These are phyloP conservation scores for Cryptococcus depauperatus DNA, from an alignment of 1,284 basidiomycete genomes.

Conservation along the genomic window DNA sequence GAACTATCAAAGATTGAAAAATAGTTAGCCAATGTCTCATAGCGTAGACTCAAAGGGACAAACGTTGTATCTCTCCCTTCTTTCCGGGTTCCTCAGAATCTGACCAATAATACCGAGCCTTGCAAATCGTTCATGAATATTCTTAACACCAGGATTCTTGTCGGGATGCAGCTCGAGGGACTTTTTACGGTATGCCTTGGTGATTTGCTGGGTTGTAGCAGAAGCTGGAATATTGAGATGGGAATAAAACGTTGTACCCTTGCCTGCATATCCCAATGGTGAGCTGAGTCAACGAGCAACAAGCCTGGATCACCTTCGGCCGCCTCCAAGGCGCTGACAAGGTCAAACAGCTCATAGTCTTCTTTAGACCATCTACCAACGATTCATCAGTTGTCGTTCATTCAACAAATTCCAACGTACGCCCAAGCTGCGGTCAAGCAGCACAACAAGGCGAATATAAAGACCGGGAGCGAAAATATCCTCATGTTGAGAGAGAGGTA, in stretches of 20 bases:
- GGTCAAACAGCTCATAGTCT: conserved; percentile 91
- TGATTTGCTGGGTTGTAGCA: conserved; percentile 64
- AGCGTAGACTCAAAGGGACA: conserved; percentile 5
- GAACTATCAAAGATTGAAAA: conserved; percentile 38
- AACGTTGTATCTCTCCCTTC: conserved; percentile 62
- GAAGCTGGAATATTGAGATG: conserved; percentile 65
- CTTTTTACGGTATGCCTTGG: conserved; percentile 79
- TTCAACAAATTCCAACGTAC: conserved; percentile 2
- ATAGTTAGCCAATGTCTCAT: background rate
- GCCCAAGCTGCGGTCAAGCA: conserved; percentile 3
- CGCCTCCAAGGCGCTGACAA: conserved; percentile 72
- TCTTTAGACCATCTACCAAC: conserved; percentile 52
- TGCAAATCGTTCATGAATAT: conserved; percentile 75
- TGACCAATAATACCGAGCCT: conserved; percentile 74
- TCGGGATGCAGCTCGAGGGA: conserved; percentile 83
- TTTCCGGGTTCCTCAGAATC: conserved; percentile 67
- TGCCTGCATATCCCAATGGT: conserved; percentile 51
- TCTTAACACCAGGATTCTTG: conserved; percentile 77
- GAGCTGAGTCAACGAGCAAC: background rate
- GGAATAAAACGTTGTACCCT: conserved; percentile 82
- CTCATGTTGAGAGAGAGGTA: no score
- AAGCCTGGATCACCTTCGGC: conserved; percentile 57
- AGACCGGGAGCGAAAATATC: background rate
- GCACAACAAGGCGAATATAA: conserved; percentile 1
- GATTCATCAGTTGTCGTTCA: background rate